phyloP scores from a whole-genome alignment of 805 yeast species.

The Candida nemodendra region DNA sequence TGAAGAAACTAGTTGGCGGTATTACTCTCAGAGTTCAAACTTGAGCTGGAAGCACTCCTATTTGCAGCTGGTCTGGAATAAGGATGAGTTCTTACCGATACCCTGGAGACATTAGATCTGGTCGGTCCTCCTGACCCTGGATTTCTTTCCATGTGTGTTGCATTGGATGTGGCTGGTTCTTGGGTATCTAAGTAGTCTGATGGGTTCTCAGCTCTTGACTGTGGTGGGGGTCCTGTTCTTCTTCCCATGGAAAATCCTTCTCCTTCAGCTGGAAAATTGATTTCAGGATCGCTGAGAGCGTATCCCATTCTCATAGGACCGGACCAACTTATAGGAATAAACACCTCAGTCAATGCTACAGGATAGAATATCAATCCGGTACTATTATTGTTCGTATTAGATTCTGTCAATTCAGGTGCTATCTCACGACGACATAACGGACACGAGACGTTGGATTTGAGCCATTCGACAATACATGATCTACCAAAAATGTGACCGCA shows the following conservation, averaged over 20 bases:
- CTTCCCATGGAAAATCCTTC: slow-evolving; percentile 28
- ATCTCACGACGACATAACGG: slow-evolving; percentile 76
- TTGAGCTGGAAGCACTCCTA: slow-evolving; percentile 4
- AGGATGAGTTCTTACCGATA: slow-evolving; percentile 16
- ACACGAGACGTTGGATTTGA: slow-evolving; percentile 65
- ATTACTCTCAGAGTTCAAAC: slow-evolving; percentile 3
- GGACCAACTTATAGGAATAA: slow-evolving; percentile 32
- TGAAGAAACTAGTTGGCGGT: no score
- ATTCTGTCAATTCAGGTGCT: slow-evolving; percentile 23
- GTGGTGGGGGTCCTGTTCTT: slow-evolving; percentile 25
- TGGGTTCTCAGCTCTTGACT: neutral
- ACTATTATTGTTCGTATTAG: slow-evolving; percentile 4
- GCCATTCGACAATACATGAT: slow-evolving; percentile 79
- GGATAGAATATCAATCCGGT: slow-evolving; percentile 26
- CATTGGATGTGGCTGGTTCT: neutral
- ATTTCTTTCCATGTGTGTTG: slow-evolving; percentile 2
- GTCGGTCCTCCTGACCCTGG: slow-evolving; percentile 18
- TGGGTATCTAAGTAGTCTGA: slow-evolving; percentile 3
- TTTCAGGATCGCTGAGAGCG: slow-evolving; percentile 24
- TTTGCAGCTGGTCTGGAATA: slow-evolving; percentile 16
- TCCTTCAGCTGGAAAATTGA: slow-evolving; percentile 28
- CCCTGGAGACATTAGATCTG: slow-evolving; percentile 6
- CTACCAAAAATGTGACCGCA: slow-evolving; percentile 84
- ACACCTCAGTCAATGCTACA: slow-evolving; percentile 30
- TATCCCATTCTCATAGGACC: slow-evolving; percentile 22